phyloP scores from a whole-genome alignment of 1,284 basidiomycete species.

The Irpex sp. region DNA sequence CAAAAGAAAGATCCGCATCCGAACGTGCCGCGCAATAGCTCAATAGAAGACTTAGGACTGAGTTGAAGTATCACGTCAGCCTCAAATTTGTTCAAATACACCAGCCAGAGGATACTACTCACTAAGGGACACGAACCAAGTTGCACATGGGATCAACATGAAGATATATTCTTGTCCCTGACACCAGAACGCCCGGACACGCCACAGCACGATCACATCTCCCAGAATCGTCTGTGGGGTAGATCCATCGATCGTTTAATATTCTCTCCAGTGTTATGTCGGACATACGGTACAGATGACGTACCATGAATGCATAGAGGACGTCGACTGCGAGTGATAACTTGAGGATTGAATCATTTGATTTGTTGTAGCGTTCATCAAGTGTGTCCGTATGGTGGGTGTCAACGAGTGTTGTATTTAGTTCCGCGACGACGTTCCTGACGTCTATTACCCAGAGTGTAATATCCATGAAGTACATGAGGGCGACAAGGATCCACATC shows the following conservation, averaged over 20 bases:
- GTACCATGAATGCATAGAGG: constrained; percentile 15
- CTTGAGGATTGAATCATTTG: neutral
- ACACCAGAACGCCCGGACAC: constrained; percentile 15
- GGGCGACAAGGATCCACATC: constrained; percentile 7
- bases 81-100: neutral
- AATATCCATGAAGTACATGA: constrained; percentile 13
- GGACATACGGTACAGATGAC: neutral
- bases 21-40: constrained; percentile 12
- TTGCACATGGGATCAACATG: constrained; percentile 9
- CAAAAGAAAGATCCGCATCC: constrained; percentile 9
- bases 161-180: constrained; percentile 6
- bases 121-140: constrained; percentile 13
- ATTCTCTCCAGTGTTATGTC: neutral
- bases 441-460: constrained; percentile 17
- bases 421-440: constrained; percentile 10
- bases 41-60: constrained; percentile 11
- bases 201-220: constrained; percentile 10
- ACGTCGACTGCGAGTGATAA: constrained; percentile 7
- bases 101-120: neutral
- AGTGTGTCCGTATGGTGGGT: constrained; percentile 1
- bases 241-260: neutral
- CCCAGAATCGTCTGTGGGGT: constrained; percentile 11
- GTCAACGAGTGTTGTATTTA: constrained; percentile 7
- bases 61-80: neutral
- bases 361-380: constrained; percentile 3